Conservation (phyloP, 306 rosid genomes). For the Neltuma alba region DNA sequence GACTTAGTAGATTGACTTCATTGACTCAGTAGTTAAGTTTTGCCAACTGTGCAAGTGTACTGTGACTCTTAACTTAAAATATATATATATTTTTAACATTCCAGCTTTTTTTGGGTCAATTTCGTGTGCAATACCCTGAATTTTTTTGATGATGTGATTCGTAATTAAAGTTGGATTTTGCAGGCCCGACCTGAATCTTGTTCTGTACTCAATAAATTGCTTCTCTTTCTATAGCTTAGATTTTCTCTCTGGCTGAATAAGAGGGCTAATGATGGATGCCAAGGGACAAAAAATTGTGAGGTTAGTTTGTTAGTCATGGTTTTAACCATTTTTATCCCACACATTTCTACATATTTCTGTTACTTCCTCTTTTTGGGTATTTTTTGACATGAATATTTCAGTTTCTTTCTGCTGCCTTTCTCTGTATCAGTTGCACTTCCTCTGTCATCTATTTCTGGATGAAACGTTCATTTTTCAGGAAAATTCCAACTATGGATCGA, state of each 20-base stretch:
- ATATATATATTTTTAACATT: neutral
- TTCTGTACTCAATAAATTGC: neutral
- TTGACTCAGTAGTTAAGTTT: conserved; percentile 17
- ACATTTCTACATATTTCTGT: conserved; percentile 11
- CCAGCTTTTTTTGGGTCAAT: neutral
- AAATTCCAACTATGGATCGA: no score
- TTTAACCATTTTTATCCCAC: neutral
- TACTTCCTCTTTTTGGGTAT: no score
- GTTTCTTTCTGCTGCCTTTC: neutral
- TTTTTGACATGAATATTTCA: conserved; percentile 3
- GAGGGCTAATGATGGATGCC: conserved; percentile 48
- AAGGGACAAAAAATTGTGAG: conserved; percentile 56
- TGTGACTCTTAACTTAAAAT: neutral
- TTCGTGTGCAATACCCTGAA: neutral
- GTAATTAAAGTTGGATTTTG: conserved; percentile 30
- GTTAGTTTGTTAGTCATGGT: conserved; percentile 43
- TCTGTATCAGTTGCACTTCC: no score
- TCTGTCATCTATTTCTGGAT: no score
- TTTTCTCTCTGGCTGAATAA: conserved; percentile 26
- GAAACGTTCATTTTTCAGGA: no score
- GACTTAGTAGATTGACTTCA: conserved; percentile 32
- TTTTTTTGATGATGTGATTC: neutral
- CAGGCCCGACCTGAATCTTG: conserved; percentile 29
- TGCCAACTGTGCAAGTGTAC: neutral
- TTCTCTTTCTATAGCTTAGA: conserved; percentile 23